Evolutionary conservation across 768 basidiomycete species (phyloP).

Genomic region (Goffeauzyma gilvescens): DNA sequence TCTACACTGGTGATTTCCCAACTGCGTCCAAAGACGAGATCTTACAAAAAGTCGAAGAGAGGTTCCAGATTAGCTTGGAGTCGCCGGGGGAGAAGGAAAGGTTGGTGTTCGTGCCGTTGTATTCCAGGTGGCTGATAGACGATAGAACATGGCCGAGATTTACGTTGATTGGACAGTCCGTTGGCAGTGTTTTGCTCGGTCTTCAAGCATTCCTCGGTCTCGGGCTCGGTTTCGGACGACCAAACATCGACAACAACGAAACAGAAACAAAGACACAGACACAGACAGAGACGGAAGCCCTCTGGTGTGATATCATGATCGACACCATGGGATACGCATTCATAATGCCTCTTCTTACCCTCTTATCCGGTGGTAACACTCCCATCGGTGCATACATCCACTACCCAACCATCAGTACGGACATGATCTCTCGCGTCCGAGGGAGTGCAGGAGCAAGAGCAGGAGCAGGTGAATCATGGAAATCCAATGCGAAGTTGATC

Average conservation of each 20-base stretch:
- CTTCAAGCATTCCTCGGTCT: conserved; percentile 50
- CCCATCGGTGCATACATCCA: conserved; percentile 82
- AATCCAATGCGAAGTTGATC: no score
- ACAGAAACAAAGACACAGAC: no score
- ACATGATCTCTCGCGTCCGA: conserved; percentile 58
- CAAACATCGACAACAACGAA: no score
- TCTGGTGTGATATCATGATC: no score
- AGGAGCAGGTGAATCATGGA: not conserved
- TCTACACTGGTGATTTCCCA: conserved; percentile 77
- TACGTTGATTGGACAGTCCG: conserved; percentile 75
- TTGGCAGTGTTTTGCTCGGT: conserved; percentile 66
- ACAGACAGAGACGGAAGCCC: no score
- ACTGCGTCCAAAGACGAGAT: conserved; percentile 56
- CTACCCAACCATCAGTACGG: conserved; percentile 86
- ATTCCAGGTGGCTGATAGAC: conserved; percentile 52
- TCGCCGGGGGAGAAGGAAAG: no score
- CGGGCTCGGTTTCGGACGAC: conserved; percentile 41
- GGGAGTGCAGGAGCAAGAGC: conserved; percentile 21
- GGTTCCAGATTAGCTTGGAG: no score
- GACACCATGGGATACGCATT: conserved; percentile 99
- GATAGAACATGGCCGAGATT: conserved; percentile 72
- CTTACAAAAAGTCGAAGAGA: conserved; percentile 61
- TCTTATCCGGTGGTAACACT: conserved; percentile 40
- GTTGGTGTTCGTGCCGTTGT: no score
- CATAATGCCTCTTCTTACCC: conserved; percentile 57